Percentiles rank a stretch among this genome's conserved stretches.
phyloP scores from a whole-genome alignment of 805 yeast genomes.

The Starmerella scarabaei region DNA sequence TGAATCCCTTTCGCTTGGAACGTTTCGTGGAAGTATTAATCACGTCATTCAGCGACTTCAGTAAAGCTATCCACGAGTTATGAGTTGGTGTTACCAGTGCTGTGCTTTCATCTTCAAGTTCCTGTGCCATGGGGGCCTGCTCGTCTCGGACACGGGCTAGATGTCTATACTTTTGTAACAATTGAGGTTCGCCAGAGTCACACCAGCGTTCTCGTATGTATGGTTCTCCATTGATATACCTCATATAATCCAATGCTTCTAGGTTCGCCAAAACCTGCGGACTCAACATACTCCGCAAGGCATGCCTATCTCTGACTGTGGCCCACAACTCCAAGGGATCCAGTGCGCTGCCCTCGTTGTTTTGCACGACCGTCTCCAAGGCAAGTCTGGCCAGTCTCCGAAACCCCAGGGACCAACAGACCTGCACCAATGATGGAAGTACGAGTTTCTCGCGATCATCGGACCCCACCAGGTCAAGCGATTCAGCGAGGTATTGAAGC shows the following conservation, averaged over 20 bases:
- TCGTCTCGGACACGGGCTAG: not conserved
- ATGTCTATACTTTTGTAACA: not conserved
- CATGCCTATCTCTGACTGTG: not conserved
- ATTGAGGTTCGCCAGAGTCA: conserved; percentile 5
- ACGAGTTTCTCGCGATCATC: conserved; percentile 15
- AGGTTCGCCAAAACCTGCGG: conserved; percentile 15
- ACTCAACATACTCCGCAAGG: conserved; percentile 7
- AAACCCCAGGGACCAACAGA: conserved; percentile 14
- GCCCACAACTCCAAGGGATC: conserved; percentile 10
- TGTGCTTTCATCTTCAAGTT: conserved; percentile 1
- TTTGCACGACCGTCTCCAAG: conserved; percentile 17
- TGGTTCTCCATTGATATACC: not conserved
- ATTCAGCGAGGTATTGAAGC: conserved; percentile 9
- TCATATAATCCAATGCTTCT: conserved; percentile 10
- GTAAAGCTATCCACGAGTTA: conserved; percentile 8
- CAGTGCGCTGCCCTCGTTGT: conserved; percentile 13
- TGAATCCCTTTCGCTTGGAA: conserved; percentile 3
- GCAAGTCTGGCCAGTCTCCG: conserved; percentile 16
- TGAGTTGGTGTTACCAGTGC: conserved; percentile 3
- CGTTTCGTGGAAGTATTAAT: conserved; percentile 2
- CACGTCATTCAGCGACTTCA: conserved; percentile 5
- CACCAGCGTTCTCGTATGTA: too few species aligned
- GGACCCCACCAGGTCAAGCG: conserved; percentile 17
- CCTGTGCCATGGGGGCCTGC: not conserved
- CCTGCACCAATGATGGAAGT: conserved; percentile 10